These are phyloP conservation scores for Kurtzmaniella cleridarum DNA, from an alignment of 805 yeast genomes.

Conservation along the genomic window DNA sequence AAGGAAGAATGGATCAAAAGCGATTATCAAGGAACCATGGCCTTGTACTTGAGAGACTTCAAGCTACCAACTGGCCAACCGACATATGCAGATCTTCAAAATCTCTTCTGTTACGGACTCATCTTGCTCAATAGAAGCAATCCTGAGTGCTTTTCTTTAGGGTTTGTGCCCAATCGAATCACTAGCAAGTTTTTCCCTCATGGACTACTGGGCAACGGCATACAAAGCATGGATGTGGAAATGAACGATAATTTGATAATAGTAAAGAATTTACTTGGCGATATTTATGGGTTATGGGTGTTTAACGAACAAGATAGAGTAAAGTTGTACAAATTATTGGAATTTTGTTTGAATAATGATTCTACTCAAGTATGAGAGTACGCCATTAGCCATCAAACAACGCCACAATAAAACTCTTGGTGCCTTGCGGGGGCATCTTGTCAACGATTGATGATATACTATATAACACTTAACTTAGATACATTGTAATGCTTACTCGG, in stretches of 20 bases:
- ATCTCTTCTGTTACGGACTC: constrained; percentile 58
- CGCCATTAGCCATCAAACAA: neutral
- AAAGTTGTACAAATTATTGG: constrained; percentile 45
- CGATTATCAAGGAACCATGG: constrained; percentile 66
- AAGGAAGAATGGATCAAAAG: constrained; percentile 64
- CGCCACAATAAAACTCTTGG: too few relatives aligned
- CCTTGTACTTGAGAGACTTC: constrained; percentile 54
- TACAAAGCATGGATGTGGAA: constrained; percentile 57
- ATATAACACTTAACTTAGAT: too few relatives aligned
- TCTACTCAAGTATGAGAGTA: constrained; percentile 4
- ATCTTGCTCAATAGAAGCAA: constrained; percentile 62
- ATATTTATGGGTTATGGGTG: constrained; percentile 75
- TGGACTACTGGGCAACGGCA: constrained; percentile 19
- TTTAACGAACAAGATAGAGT: constrained; percentile 64
- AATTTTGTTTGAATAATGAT: constrained; percentile 34
- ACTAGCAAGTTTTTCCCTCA: constrained; percentile 39
- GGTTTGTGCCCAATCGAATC: constrained; percentile 53
- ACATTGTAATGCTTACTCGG: too few relatives aligned
- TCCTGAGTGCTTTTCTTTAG: constrained; percentile 69
- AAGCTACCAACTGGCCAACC: constrained; percentile 17
- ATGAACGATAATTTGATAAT: constrained; percentile 65
- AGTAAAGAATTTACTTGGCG: constrained; percentile 60
- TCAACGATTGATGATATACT: too few relatives aligned
- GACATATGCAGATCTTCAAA: constrained; percentile 30
- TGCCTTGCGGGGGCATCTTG: too few relatives aligned